Evolutionary conservation across 495 filamentous ascomycete genomes (phyloP).

Genomic region (Xylona heveae): DNA sequence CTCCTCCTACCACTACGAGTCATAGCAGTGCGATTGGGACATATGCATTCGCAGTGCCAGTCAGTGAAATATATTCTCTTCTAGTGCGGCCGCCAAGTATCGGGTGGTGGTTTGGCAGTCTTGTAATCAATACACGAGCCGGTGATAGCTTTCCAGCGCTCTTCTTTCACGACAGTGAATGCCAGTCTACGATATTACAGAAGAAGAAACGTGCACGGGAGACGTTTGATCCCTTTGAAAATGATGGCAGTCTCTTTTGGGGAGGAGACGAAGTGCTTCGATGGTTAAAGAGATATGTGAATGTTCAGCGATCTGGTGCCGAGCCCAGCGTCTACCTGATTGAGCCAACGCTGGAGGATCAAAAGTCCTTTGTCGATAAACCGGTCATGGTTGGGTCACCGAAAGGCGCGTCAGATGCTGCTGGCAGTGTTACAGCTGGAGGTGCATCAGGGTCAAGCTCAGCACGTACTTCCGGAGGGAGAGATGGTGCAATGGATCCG

Average conservation of each 20-base stretch:
- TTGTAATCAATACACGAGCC: slow-evolving; percentile 75
- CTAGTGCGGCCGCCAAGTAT: slow-evolving; percentile 80
- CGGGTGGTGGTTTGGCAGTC: slow-evolving; percentile 94
- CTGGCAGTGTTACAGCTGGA: not conserved
- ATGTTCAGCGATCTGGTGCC: slow-evolving; percentile 57
- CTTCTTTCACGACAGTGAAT: slow-evolving; percentile 95
- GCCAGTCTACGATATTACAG: slow-evolving; percentile 84
- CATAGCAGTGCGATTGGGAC: slow-evolving; percentile 43
- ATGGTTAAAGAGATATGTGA: slow-evolving; percentile 71
- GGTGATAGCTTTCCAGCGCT: slow-evolving; percentile 87
- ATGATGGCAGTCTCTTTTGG: slow-evolving; percentile 78
- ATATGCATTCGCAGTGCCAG: slow-evolving; percentile 83
- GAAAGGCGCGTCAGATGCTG: slow-evolving; percentile 14
- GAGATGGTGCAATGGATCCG: slow-evolving; percentile 79
- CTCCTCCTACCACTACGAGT: slow-evolving; percentile 62
- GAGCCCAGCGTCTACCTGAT: slow-evolving; percentile 82
- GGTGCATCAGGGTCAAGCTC: slow-evolving; percentile 6
- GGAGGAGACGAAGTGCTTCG: slow-evolving; percentile 88
- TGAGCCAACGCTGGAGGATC: slow-evolving; percentile 70
- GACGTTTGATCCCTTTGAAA: slow-evolving; percentile 76
- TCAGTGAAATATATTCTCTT: slow-evolving; percentile 74
- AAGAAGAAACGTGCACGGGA: slow-evolving; percentile 68
- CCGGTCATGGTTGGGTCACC: slow-evolving; percentile 19
- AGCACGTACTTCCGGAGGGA: slow-evolving; percentile 16
- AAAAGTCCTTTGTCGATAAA: slow-evolving; percentile 52